These are phyloP conservation scores for Zygosaccharomyces pseudobailii DNA, from an alignment of 1,139 yeast genomes.

Conservation along the genomic window DNA sequence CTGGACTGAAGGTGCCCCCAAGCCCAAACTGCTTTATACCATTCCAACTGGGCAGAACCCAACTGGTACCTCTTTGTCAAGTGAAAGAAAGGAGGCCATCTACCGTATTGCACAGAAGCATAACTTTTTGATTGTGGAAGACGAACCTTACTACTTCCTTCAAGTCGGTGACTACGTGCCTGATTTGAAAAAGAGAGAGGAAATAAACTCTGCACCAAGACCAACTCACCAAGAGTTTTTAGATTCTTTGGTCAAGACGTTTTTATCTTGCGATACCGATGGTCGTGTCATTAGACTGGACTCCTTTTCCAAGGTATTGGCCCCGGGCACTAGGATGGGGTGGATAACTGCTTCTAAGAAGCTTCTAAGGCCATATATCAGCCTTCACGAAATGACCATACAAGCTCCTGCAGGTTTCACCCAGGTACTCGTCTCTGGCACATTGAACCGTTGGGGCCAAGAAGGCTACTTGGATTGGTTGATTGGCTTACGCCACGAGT, in stretches of 20 bases:
- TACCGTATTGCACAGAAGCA: constrained; percentile 75
- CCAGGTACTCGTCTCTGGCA: constrained; percentile 61
- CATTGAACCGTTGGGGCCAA: constrained; percentile 68
- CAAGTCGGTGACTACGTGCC: constrained; percentile 69
- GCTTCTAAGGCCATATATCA: constrained; percentile 61
- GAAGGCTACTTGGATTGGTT: constrained; percentile 82
- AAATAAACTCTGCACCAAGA: constrained; percentile 33
- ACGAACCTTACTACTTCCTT: constrained; percentile 91
- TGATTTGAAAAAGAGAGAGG: constrained; percentile 34
- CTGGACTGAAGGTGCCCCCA: constrained; percentile 66
- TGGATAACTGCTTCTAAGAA: constrained; percentile 78
- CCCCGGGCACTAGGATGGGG: constrained; percentile 88
- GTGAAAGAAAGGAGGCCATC: constrained; percentile 64
- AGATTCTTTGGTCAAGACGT: constrained; percentile 69
- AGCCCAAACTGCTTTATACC: constrained; percentile 77
- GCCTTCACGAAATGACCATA: constrained; percentile 76
- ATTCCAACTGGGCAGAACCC: constrained; percentile 96
- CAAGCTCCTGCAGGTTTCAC: constrained; percentile 84
- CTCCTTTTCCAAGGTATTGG: constrained; percentile 86
- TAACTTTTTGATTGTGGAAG: constrained; percentile 81
- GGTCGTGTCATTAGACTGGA: constrained; percentile 91
- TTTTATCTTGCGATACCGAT: constrained; percentile 70
- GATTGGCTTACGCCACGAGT: constrained; percentile 75
- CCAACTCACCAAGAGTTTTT: constrained; percentile 52
- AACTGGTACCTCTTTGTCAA: constrained; percentile 75